A percentile compares a stretch with the other conserved stretches of the same genome.
Conservation (phyloP, 2,329 filamentous ascomycete genomes). For the Clarireedia homoeocarpa region DNA sequence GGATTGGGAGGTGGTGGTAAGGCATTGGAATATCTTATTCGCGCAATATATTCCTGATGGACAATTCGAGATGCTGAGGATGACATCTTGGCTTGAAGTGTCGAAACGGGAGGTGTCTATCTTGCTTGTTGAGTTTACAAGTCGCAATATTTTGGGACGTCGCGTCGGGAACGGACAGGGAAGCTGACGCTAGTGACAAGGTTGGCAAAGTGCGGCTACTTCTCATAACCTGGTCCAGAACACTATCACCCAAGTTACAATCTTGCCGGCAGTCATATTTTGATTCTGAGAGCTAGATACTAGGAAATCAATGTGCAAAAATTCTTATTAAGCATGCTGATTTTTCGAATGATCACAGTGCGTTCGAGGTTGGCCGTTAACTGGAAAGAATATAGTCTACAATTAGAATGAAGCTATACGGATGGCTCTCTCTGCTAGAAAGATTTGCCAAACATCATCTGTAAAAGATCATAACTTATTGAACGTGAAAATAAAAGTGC, state of each 20-base stretch:
- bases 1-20: conserved; percentile 90
- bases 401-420: too few species aligned
- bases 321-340: too few species aligned
- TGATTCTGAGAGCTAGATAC: too few species aligned
- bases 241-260: too few species aligned
- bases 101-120: not conserved
- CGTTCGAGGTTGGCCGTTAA: too few species aligned
- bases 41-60: conserved; percentile 95
- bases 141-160: conserved; percentile 4
- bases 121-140: not conserved
- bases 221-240: not conserved
- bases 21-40: conserved; percentile 91
- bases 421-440: too few species aligned
- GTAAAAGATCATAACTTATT: not conserved
- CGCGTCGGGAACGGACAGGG: conserved; percentile 7
- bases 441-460: too few species aligned
- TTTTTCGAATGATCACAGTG: too few species aligned
- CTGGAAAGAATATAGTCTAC: too few species aligned
- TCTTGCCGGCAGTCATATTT: too few species aligned
- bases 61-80: conserved; percentile 37
- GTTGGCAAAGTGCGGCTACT: conserved; percentile 4
- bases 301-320: too few species aligned
- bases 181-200: conserved; percentile 9
- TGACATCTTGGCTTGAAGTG: conserved; percentile 17
- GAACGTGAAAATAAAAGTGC: not conserved